Evolutionary conservation across 1,284 basidiomycete species (phyloP), one percentile per base, ranked within the genome.

Genomic region (Trichosporon sp.): DNA sequence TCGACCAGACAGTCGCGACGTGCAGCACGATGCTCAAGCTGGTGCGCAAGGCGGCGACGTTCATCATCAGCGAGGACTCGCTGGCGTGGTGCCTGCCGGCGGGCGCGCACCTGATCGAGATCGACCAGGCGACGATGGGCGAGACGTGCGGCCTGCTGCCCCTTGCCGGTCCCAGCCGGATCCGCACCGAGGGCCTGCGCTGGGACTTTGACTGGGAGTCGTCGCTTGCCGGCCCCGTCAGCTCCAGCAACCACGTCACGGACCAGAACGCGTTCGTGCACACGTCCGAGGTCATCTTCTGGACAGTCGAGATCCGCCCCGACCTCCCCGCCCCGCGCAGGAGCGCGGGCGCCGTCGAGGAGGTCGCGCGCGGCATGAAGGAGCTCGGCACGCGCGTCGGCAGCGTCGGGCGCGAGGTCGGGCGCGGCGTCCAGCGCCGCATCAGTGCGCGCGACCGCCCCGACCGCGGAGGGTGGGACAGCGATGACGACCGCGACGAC

Each of bases 1-100:
- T 99, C 3, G 97, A 99, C 78, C 96, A 99, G 79, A 98, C 95
- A 0, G 85, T 96, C 2, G 95, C 98, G 76, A 92, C 93, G 0
- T 86, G 98, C 32, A 92, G 93, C 4, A 88, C 91, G 44, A 83
- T 99, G 2, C 89, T 94, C 84, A 94, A 93, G 80, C 84, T 95
- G 15, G 5, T 18, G 29, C 89, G 92, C 21, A 87, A 85, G 73
- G 85, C 87, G 7, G 85, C 86, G 18, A 88, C 91, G 1, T 95
- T 89, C 78, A 92, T 88, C 0, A 85, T 96, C 2, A 92, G 92
- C 9, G 92, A 94, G 67, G 92, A 95, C 66, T 93, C 91, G 75
- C 85, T 95, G 8, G 92, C 90, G 2, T 98, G 95, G 92, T 89
- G 96, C 0, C 86, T 99, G 1, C 89, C 92, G 72, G 81, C 85